These are phyloP conservation scores for Blastobotrys muscicola DNA, from an alignment of 805 yeast genomes.

Conservation along the genomic window DNA sequence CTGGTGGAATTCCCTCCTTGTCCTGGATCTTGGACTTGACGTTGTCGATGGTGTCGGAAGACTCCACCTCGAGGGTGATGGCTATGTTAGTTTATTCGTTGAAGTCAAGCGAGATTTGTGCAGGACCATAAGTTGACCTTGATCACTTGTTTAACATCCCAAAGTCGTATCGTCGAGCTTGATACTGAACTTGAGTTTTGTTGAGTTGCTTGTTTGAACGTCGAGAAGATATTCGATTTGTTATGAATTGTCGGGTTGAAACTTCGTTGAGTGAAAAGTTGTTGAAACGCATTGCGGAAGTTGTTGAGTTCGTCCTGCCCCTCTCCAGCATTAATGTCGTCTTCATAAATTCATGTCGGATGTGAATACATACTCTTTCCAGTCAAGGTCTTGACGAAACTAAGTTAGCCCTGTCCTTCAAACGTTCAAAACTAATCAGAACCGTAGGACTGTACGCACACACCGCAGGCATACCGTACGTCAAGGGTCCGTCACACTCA, in stretches of 20 bases:
- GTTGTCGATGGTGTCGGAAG: conserved; percentile 97
- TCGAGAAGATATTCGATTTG: too few species aligned
- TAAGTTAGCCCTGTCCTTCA: conserved; percentile 2
- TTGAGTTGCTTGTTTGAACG: too few species aligned
- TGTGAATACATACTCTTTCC: conserved; percentile 20
- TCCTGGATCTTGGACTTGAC: conserved; percentile 98
- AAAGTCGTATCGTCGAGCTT: too few species aligned
- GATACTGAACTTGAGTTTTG: too few species aligned
- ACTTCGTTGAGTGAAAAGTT: too few species aligned
- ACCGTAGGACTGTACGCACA: neutral
- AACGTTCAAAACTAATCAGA: neutral
- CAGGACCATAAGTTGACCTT: conserved; percentile 5
- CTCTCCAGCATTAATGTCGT: too few species aligned
- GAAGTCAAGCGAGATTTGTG: neutral
- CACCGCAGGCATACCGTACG: neutral
- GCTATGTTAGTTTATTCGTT: conserved; percentile 35
- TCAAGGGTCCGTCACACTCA: conserved; percentile 3
- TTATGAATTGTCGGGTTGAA: too few species aligned
- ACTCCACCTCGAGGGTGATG: conserved; percentile 97
- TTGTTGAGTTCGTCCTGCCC: too few species aligned
- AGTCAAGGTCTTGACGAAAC: conserved; percentile 30
- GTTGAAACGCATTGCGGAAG: too few species aligned
- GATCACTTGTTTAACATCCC: conserved; percentile 9
- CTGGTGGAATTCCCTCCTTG: conserved; percentile 99
- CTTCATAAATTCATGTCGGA: neutral